A percentile compares a stretch with the other conserved stretches of the same genome.
phyloP scores from a whole-genome alignment of 208 protist species.

The Acanthamoeba sp. region DNA sequence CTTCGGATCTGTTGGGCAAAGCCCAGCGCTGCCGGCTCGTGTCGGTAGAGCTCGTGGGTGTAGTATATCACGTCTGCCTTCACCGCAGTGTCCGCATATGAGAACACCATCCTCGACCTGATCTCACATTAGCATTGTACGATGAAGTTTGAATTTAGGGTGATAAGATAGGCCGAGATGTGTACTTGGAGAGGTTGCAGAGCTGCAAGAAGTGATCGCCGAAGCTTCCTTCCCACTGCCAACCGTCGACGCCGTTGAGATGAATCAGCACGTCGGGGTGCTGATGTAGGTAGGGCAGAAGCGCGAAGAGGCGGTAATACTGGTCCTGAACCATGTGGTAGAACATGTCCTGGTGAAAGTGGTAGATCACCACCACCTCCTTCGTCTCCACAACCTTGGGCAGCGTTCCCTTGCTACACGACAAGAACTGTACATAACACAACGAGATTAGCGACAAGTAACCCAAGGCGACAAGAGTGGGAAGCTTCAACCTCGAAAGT shows the following conservation, averaged over 20 bases:
- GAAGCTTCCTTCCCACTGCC: neutral
- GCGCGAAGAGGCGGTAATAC: neutral
- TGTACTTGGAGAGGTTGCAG: neutral
- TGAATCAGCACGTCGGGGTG: constrained; percentile 15
- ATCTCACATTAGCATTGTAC: no score
- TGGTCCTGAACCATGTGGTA: constrained; percentile 42
- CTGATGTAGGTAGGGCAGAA: neutral
- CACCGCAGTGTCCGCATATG: neutral
- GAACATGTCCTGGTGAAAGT: neutral
- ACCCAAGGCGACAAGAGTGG: no score
- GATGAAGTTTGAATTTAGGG: no score
- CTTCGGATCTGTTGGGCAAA: neutral
- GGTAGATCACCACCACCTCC: constrained; percentile 2
- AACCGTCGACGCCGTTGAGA: neutral
- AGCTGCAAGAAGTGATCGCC: neutral
- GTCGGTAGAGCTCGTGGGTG: neutral
- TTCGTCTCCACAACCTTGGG: neutral
- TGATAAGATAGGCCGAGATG: no score
- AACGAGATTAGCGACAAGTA: no score
- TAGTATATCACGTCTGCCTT: constrained; percentile 41
- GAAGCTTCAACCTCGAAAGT: neutral
- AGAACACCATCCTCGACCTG: neutral
- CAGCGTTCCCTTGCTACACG: neutral
- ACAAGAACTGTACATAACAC: neutral
- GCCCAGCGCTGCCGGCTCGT: neutral